Evolutionary conservation across 31 red algal species (phyloP), one percentile per base, ranked within the genome.

Genomic region (Porphyra umbilicalis): DNA sequence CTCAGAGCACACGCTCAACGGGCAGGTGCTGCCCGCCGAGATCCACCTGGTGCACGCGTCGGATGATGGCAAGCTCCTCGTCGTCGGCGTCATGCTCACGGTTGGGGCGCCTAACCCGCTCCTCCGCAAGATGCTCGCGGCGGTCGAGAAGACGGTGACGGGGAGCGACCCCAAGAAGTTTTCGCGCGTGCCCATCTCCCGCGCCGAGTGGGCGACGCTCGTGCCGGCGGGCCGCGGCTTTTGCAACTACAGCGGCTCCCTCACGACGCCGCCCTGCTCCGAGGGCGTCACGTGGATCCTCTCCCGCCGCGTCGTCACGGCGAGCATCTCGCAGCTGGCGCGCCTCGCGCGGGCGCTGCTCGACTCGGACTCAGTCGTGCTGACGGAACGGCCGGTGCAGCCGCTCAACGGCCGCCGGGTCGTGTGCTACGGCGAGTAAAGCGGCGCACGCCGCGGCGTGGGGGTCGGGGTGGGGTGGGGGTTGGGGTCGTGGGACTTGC

Each of bases 221-320:
- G 80, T 89, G 31, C n/a, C 34, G 10, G 36, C 80, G 36, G 4
- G 35, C 42, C 14, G 39, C 39, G 85, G 82, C 32, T 83, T 84
- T 36, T 92, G 81, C 33, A 83, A 38, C 13, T 92, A 88, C 44
- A 11, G 34, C 6, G 90, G 90, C 11, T 88, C 85, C 0, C 76
- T 92, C 32, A 92, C 90, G 37, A 92, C 90, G 10, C 90, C 90
- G 6, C 88, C 88, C 7, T 91, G 88, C 79, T 79, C 83, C 30
- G 88, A 91, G 39, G 85, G 46, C 29, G 88, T 91, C 18, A 87
- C 71, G 8, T 91, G 88, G 88, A 34, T 91, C 10, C 16, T 87
- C 35, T 33, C 79, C 14, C 39, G 68, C 6, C 33, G 6, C 4
- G 46, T 40, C 11, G 74, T 78, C 6, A 79, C 35, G 8, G 76